Percentiles rank a stretch among this genome's conserved stretches.
phyloP scores from a whole-genome alignment of 2,329 filamentous ascomycete species.

The Ophiostoma perfectum region DNA sequence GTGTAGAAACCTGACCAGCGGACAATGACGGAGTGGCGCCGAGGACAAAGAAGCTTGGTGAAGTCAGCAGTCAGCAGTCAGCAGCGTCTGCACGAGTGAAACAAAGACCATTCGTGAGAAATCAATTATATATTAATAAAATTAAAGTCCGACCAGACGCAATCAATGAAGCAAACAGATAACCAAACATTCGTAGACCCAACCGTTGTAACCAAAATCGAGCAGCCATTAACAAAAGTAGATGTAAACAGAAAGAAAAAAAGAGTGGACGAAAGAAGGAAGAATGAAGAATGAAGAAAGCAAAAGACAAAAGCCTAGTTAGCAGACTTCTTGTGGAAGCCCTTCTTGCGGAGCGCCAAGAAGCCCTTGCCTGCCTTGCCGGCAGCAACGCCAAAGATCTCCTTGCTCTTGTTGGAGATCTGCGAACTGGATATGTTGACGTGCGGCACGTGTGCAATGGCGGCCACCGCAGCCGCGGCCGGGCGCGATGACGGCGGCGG shows the following conservation, averaged over 20 bases:
- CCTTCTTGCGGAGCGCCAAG: conserved; percentile 84
- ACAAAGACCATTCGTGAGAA: too few relatives aligned
- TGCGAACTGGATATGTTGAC: conserved; percentile 51
- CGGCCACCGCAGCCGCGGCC: conserved; percentile 26
- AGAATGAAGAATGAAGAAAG: neutral
- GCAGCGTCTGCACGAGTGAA: too few relatives aligned
- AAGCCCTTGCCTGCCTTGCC: conserved; percentile 87
- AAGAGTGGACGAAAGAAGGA: neutral
- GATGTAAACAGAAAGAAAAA: neutral
- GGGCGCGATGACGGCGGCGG: conserved; percentile 24
- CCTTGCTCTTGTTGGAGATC: conserved; percentile 80
- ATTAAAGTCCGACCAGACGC: neutral
- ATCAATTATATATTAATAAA: neutral
- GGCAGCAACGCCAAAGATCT: conserved; percentile 70
- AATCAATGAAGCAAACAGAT: neutral
- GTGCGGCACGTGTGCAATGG: conserved; percentile 35
- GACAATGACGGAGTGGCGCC: too few relatives aligned
- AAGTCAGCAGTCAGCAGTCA: too few relatives aligned
- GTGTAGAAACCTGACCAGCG: too few relatives aligned
- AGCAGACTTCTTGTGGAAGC: conserved; percentile 45
- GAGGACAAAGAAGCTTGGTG: too few relatives aligned
- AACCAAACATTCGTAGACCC: neutral
- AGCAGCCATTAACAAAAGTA: neutral
- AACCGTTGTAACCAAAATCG: neutral
- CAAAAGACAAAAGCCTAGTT: conserved; percentile 8